These are phyloP conservation scores for Apiospora arundinis DNA, from an alignment of 2,329 filamentous ascomycete species.

Conservation along the genomic window DNA sequence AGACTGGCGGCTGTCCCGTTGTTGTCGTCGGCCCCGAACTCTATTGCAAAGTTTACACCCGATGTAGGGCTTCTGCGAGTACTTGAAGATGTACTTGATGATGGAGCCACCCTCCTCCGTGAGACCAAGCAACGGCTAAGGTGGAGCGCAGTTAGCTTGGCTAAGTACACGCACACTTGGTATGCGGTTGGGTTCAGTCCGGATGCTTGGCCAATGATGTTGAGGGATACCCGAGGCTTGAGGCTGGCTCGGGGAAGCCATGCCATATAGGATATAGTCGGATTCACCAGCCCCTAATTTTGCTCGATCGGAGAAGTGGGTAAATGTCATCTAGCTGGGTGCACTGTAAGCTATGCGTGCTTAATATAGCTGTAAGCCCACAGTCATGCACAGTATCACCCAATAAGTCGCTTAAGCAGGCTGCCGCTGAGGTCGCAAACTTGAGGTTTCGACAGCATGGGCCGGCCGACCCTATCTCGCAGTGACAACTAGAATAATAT, in stretches of 20 bases:
- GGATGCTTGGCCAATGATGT: constrained; percentile 32
- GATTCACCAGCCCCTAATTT: constrained; percentile 20
- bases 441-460: constrained; percentile 6
- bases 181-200: constrained; percentile 22
- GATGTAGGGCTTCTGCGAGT: constrained; percentile 3
- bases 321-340: background rate
- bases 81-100: background rate
- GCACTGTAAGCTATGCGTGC: background rate
- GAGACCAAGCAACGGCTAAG: background rate
- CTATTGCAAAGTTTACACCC: constrained; percentile 11
- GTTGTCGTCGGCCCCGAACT: constrained; percentile 15
- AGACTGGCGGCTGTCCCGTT: background rate
- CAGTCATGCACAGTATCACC: constrained; percentile 6
- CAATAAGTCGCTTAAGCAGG: constrained; percentile 20
- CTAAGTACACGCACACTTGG: constrained; percentile 20
- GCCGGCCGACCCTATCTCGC: background rate
- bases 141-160: background rate
- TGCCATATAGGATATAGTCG: constrained; percentile 27
- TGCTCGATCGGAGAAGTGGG: background rate
- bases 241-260: constrained; percentile 30
- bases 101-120: constrained; percentile 9
- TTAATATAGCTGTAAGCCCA: constrained; percentile 3
- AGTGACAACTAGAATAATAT: background rate
- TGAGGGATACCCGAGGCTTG: constrained; percentile 34
- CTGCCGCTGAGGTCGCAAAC: constrained; percentile 14